Percentiles rank a stretch among this genome's conserved stretches.
Conservation (phyloP, 768 basidiomycete genomes). For the Tricholoma sp. region DNA sequence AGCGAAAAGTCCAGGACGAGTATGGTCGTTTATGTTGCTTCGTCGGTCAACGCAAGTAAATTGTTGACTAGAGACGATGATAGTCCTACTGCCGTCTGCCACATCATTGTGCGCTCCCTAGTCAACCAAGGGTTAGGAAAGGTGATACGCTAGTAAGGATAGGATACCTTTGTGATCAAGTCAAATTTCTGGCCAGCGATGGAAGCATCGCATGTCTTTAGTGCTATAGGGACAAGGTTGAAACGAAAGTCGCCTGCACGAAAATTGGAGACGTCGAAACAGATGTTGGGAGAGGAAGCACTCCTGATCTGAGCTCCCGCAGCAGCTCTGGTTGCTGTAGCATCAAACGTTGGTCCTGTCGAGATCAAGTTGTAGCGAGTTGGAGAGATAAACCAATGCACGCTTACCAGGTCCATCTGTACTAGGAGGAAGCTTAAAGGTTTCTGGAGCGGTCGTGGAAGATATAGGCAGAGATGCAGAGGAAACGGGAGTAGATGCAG, state of each 20-base stretch:
- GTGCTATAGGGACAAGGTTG: slow-evolving; percentile 16
- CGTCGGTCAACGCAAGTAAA: slow-evolving; percentile 22
- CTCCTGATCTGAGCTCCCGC: slow-evolving; percentile 16
- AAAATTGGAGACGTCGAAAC: slow-evolving; percentile 16
- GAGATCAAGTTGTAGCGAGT: not conserved
- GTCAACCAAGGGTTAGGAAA: not conserved
- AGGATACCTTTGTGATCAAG: slow-evolving; percentile 14
- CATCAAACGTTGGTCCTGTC: slow-evolving; percentile 17
- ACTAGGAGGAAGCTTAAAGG: slow-evolving; percentile 14
- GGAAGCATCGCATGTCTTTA: slow-evolving; percentile 12
- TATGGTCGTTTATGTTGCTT: slow-evolving; percentile 19
- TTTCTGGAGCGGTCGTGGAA: slow-evolving; percentile 7
- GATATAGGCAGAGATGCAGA: no score
- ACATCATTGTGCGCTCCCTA: slow-evolving; percentile 17
- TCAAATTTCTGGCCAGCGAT: slow-evolving; percentile 16
- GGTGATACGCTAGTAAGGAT: not conserved
- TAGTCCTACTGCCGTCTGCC: slow-evolving; percentile 17
- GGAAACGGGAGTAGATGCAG: not conserved
- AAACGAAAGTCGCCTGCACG: slow-evolving; percentile 16
- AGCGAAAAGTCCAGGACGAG: slow-evolving; percentile 23
- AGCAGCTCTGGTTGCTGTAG: slow-evolving; percentile 18
- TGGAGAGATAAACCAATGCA: not conserved
- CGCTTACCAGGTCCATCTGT: slow-evolving; percentile 12
- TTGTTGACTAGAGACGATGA: slow-evolving; percentile 26
- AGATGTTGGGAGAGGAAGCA: slow-evolving; percentile 11